These are phyloP conservation scores for Cupressus sempervirens DNA, from an alignment of 75 land plant genomes.

Conservation along the genomic window DNA sequence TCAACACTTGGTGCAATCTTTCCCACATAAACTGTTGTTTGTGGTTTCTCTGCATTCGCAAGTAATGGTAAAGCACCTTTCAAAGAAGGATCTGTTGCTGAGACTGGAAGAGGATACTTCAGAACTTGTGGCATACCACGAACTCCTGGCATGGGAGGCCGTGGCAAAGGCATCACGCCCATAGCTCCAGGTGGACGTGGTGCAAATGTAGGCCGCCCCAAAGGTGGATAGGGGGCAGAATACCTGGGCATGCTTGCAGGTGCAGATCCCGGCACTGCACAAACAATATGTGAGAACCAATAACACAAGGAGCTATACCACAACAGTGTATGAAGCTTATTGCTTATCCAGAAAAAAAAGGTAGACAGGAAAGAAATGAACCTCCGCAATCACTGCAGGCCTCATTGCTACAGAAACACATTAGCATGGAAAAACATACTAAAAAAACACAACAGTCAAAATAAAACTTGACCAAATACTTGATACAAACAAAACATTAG, in stretches of 20 bases:
- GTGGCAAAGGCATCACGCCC: constrained; percentile 38
- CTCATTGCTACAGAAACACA: constrained; percentile 8
- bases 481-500: background rate
- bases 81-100: constrained; percentile 30
- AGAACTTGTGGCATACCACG: constrained; percentile 62
- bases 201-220: constrained; percentile 66
- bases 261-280: constrained; percentile 53
- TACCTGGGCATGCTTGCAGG: constrained; percentile 82
- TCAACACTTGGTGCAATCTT: constrained; percentile 88
- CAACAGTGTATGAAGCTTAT: background rate
- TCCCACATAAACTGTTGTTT: constrained; percentile 93
- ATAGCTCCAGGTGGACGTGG: constrained; percentile 57
- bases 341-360: background rate
- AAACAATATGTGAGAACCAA: constrained; percentile 23
- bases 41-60: constrained; percentile 81
- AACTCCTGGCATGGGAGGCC: constrained; percentile 64
- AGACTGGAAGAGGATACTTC: constrained; percentile 45
- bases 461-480: background rate
- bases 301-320: background rate
- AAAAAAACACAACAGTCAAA: background rate
- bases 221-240: constrained; percentile 59
- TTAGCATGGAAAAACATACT: background rate
- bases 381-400: constrained; percentile 10
- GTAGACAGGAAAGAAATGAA: constrained; percentile 9
- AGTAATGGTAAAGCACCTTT: constrained; percentile 47